Evolutionary conservation across 257 asterid genomes (phyloP).

Genomic region (Lavandula angustifolia): DNA sequence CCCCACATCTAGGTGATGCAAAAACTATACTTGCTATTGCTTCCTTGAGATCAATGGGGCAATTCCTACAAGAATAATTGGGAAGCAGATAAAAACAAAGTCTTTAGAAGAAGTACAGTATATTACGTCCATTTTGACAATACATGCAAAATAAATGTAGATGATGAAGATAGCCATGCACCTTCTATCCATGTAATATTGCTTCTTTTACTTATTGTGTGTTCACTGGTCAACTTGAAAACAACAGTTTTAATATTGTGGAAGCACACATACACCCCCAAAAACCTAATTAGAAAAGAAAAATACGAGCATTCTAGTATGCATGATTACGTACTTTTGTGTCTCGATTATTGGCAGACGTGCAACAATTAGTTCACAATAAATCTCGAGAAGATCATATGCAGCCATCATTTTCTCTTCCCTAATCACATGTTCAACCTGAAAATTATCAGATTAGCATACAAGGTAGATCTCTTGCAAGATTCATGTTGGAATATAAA

Average conservation of each 20-base stretch:
- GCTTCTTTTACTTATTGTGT: slow-evolving; percentile 9
- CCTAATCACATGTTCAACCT: slow-evolving; percentile 96
- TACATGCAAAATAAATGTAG: slow-evolving; percentile 21
- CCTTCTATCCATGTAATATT: slow-evolving; percentile 1
- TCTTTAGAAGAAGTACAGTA: slow-evolving; percentile 27
- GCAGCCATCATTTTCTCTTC: slow-evolving; percentile 98
- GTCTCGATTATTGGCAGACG: slow-evolving; percentile 87
- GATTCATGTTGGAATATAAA: slow-evolving; percentile 7
- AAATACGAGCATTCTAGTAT: slow-evolving; percentile 23
- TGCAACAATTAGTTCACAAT: slow-evolving; percentile 80
- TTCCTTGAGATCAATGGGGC: slow-evolving; percentile 97
- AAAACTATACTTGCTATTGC: slow-evolving; percentile 82
- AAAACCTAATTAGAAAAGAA: neutral
- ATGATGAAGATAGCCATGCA: slow-evolving; percentile 12
- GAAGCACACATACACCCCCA: neutral
- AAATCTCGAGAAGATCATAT: slow-evolving; percentile 82
- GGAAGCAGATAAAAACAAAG: slow-evolving; percentile 24
- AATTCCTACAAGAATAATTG: slow-evolving; percentile 54
- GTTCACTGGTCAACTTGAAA: slow-evolving; percentile 8
- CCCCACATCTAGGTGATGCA: slow-evolving; percentile 97
- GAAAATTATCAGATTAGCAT: slow-evolving; percentile 33
- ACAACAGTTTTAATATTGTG: slow-evolving; percentile 5
- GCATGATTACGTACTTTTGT: slow-evolving; percentile 68
- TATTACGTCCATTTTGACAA: slow-evolving; percentile 11
- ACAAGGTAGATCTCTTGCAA: slow-evolving; percentile 14